Conservation (phyloP, 495 filamentous ascomycete species). For the Podospora pseudoanserina region DNA sequence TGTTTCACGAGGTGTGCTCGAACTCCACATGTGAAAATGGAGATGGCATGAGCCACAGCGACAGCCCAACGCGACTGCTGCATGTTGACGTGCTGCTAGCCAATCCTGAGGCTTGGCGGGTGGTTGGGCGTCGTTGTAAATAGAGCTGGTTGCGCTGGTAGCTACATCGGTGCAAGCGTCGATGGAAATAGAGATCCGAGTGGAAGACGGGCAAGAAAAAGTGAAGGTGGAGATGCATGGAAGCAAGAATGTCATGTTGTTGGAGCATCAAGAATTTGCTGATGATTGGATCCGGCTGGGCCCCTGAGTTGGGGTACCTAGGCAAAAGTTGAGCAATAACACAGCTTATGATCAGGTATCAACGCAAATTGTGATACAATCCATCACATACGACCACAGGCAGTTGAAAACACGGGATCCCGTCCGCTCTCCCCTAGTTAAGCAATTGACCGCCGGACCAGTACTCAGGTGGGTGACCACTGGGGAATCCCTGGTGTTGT, state of each 20-base stretch:
- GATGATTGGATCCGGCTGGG: no score
- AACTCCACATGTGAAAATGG: not conserved
- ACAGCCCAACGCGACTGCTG: not conserved
- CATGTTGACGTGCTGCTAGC: not conserved
- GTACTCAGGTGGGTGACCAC: constrained; percentile 11
- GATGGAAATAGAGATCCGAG: no score
- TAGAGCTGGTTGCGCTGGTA: not conserved
- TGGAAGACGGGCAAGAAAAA: no score
- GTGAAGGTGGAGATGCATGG: no score
- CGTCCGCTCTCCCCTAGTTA: constrained; percentile 49
- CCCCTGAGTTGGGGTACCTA: no score
- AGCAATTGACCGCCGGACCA: constrained; percentile 25
- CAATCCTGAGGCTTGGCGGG: not conserved
- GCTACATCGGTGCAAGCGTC: no score
- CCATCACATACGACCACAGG: constrained; percentile 17
- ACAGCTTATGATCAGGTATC: no score
- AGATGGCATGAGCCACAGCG: not conserved
- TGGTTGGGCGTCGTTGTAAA: not conserved
- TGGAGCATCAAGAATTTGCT: no score
- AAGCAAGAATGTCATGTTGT: no score
- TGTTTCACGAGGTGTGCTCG: not conserved
- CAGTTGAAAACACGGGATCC: constrained; percentile 43
- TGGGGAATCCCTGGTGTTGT: not conserved
- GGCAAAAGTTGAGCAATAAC: no score
- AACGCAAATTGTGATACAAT: no score